phyloP scores from a whole-genome alignment of 129 eudicot genomes.

The Pulicaria dysenterica region DNA sequence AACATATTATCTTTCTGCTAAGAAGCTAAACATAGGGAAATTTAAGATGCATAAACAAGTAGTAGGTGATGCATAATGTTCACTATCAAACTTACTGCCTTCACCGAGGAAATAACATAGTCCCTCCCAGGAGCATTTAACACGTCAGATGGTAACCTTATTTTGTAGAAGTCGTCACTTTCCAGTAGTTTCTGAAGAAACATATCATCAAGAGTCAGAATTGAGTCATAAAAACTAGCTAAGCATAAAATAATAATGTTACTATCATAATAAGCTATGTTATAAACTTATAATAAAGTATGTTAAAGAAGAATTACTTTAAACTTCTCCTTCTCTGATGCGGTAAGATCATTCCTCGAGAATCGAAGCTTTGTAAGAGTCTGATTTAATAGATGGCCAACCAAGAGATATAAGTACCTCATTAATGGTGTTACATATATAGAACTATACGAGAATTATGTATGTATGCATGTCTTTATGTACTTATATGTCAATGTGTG shows the following conservation, averaged over 20 bases:
- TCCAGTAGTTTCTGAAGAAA: constrained; percentile 61
- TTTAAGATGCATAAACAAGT: not conserved
- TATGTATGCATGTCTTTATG: not conserved
- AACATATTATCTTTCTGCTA: not conserved
- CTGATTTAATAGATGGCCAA: constrained; percentile 41
- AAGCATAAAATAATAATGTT: constrained; percentile 2
- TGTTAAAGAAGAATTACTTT: constrained; percentile 40
- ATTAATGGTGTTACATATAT: not conserved
- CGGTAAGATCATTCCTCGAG: constrained; percentile 70
- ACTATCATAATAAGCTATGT: not conserved
- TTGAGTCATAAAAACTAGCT: not conserved
- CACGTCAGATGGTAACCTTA: constrained; percentile 88
- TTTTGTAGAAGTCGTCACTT: constrained; percentile 77
- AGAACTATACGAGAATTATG: not conserved
- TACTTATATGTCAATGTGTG: not conserved
- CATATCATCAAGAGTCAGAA: constrained; percentile 16
- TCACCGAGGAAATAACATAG: constrained; percentile 74
- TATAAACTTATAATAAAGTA: not conserved
- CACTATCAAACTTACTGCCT: constrained; percentile 66
- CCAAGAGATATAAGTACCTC: constrained; percentile 21
- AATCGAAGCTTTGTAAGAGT: constrained; percentile 91
- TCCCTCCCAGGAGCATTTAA: constrained; percentile 79
- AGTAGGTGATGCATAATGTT: constrained; percentile 7
- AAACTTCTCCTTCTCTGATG: constrained; percentile 72
- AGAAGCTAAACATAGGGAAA: not conserved